Evolutionary conservation across 257 asterid species (phyloP).

Genomic region (Datura wrightii): DNA sequence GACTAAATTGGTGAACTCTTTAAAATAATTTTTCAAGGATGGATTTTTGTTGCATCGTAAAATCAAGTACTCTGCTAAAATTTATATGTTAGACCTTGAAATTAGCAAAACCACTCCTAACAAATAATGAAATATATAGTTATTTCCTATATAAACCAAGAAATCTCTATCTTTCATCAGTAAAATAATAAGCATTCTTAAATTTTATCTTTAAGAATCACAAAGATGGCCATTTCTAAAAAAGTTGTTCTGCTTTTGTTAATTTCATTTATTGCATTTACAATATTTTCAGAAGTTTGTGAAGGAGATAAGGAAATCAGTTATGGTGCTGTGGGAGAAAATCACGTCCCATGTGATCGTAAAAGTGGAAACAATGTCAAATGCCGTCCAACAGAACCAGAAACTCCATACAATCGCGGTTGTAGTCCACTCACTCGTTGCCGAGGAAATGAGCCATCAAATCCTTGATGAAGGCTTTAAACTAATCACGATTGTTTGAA

Average conservation of each 20-base stretch:
- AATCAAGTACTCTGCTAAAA: neutral
- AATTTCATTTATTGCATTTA: neutral
- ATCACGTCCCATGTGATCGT: neutral
- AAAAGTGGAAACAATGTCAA: neutral
- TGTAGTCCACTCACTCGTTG: neutral
- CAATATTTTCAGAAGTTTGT: neutral
- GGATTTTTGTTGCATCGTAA: neutral
- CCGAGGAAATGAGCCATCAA: neutral
- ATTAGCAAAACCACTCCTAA: neutral
- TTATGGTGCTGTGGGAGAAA: neutral
- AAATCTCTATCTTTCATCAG: neutral
- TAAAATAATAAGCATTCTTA: neutral
- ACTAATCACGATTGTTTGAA: no score
- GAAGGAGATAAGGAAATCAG: neutral
- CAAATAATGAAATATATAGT: neutral
- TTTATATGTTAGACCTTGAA: neutral
- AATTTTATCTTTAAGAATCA: neutral
- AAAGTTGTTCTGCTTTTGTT: neutral
- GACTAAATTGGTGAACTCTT: neutral
- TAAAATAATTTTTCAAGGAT: neutral
- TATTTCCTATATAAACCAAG: neutral
- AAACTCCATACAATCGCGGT: neutral
- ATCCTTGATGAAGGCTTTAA: neutral
- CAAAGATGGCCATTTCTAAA: neutral
- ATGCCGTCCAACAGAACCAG: neutral